These are phyloP conservation scores for Kodamaea sagamina DNA, from an alignment of 805 yeast genomes.

Conservation along the genomic window DNA sequence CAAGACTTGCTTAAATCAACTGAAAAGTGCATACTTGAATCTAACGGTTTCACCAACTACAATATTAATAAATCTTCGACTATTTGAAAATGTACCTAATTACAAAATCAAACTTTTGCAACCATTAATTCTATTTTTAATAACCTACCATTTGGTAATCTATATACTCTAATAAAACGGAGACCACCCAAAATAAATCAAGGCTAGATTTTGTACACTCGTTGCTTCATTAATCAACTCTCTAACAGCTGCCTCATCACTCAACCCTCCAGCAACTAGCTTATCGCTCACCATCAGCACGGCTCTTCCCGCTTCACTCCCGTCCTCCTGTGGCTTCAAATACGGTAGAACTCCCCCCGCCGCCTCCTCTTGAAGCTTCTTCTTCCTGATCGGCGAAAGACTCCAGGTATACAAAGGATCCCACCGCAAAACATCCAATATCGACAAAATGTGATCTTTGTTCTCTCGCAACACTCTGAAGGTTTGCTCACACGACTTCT, in stretches of 20 bases:
- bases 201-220: constrained; percentile 63
- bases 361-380: constrained; percentile 50
- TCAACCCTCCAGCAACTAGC: constrained; percentile 63
- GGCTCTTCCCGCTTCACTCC: constrained; percentile 79
- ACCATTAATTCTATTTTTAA: constrained; percentile 1
- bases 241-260: constrained; percentile 81
- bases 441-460: constrained; percentile 70
- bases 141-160: constrained; percentile 9
- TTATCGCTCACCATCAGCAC: constrained; percentile 71
- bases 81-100: too few species aligned
- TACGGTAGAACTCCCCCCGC: constrained; percentile 18
- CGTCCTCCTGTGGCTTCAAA: constrained; percentile 39
- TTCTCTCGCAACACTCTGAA: constrained; percentile 66
- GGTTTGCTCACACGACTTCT: constrained; percentile 71
- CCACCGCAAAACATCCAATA: constrained; percentile 81
- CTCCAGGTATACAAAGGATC: constrained; percentile 96
- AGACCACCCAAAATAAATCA: constrained; percentile 83
- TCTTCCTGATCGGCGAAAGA: constrained; percentile 69
- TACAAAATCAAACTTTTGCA: constrained; percentile 3
- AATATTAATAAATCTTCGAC: too few species aligned
- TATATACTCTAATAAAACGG: constrained; percentile 55
- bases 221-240: constrained; percentile 79
- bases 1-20: too few species aligned
- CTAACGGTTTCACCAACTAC: too few species aligned
- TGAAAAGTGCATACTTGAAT: too few species aligned